These are phyloP conservation scores for Chamaenerion angustifolium DNA, from an alignment of 345 rosid genomes.

Conservation along the genomic window DNA sequence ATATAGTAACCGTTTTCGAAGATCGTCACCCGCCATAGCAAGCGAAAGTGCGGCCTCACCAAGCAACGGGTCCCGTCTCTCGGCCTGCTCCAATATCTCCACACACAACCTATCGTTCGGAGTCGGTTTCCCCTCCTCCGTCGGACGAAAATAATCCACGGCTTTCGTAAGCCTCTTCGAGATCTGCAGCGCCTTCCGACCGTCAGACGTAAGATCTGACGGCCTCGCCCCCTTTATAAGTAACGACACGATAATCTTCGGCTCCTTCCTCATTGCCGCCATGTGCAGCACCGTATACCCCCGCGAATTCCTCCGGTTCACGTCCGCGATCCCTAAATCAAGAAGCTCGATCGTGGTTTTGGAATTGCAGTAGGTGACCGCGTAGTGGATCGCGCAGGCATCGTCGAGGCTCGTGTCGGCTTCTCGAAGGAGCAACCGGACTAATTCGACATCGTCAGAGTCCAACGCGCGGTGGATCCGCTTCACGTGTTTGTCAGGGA, in stretches of 20 bases:
- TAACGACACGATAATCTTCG: constrained; percentile 56
- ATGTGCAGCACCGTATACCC: constrained; percentile 69
- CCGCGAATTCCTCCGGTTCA: constrained; percentile 38
- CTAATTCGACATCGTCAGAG: constrained; percentile 77
- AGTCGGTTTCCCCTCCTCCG: constrained; percentile 49
- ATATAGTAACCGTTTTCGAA: constrained; percentile 51
- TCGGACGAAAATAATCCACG: constrained; percentile 28
- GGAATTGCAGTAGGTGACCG: constrained; percentile 64
- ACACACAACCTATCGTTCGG: constrained; percentile 52
- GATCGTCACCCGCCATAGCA: constrained; percentile 62
- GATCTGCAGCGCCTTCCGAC: constrained; percentile 64
- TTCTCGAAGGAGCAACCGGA: constrained; percentile 62
- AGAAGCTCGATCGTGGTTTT: constrained; percentile 67
- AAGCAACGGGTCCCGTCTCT: constrained; percentile 39
- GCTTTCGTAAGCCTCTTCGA: constrained; percentile 51
- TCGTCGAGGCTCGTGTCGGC: constrained; percentile 54
- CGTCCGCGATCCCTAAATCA: constrained; percentile 61
- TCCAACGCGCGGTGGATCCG: constrained; percentile 67
- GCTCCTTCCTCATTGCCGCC: constrained; percentile 75
- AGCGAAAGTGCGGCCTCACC: constrained; percentile 54
- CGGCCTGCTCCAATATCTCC: constrained; percentile 70
- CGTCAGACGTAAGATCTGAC: constrained; percentile 49
- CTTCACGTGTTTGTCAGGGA: constrained; percentile 42
- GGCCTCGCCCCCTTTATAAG: constrained; percentile 68
- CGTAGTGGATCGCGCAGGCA: constrained; percentile 65